Conservation (phyloP, 108 stramenopile genomes). For the Nannochloropsis granulata region DNA sequence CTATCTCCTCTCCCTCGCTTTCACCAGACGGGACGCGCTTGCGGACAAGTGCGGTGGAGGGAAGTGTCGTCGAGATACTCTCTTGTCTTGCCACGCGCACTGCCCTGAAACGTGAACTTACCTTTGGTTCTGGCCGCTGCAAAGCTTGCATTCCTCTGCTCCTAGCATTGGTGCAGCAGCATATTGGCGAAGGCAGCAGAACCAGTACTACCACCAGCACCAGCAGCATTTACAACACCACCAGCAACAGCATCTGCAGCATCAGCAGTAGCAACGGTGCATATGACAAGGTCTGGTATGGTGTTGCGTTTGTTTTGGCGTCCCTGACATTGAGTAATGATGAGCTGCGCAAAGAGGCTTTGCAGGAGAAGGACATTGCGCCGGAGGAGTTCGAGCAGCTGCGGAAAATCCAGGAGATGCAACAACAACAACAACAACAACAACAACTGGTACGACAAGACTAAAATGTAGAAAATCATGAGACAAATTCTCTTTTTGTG, state of each 20-base stretch:
- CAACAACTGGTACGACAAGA: not conserved
- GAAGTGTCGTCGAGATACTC: not conserved
- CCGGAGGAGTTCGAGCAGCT: not conserved
- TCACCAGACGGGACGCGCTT: not conserved
- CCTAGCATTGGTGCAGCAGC: not conserved
- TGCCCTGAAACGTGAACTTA: not conserved
- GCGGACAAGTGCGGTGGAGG: not conserved
- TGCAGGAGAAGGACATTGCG: not conserved
- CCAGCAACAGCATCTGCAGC: not conserved
- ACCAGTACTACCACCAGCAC: not conserved
- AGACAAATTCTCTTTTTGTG: too few relatives aligned
- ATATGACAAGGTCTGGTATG: not conserved
- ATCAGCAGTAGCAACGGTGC: not conserved
- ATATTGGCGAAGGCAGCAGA: not conserved
- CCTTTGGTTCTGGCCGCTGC: not conserved
- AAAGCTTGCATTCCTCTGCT: not conserved
- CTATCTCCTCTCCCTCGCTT: not conserved
- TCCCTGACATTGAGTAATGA: not conserved
- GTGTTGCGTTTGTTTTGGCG: not conserved
- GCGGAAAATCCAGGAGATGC: not conserved
- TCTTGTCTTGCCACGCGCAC: not conserved
- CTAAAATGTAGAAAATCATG: not conserved
- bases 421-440: not conserved
- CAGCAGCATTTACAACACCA: not conserved
- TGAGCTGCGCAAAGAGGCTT: not conserved